Base-by-base conservation (phyloP, 768 basidiomycete species). In the Boletus vermiculosoides region DNA sequence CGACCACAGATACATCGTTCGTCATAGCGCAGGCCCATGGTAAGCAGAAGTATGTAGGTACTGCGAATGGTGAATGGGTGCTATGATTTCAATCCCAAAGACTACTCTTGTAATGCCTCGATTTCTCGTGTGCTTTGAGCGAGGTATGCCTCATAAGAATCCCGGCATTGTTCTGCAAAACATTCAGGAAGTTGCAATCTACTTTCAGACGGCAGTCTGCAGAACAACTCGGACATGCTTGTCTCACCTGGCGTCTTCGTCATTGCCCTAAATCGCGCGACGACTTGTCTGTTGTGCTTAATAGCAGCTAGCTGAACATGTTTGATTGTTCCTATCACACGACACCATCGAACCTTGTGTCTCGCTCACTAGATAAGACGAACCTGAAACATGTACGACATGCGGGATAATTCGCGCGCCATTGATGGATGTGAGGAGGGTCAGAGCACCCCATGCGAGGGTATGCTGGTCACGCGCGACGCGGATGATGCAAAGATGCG, bases 401-500 rank as follows among this genome's bases (percentile, higher is more conserved):
- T 90, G 80, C 0, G 93, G 92, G 25, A 94, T 80, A 53, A 83
- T 80, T 20, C 74, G 76, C 37, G 71, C 62, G 1, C 84, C 82
- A 8, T 87, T 83, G 40, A 94, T 79, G 4, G 74, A 65, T 0
- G 84, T 82, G 46, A 96, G 67, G 16, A 94, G 73, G 0, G 90
- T 90, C 20, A 92, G 65, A 0, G 85, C 89, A 0, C 83, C 92
- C 90, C 90, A 92, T 0, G 90, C 88, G 36, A 88, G 81, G 5
- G 80, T 81, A 66, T 92, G 85, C 56, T 90, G 89, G 50, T 92
- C 90, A 52, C 94, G 78, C 31, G 87, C 87, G 30, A 94, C 89
- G 42, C 93, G 88, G 42, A 95, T 82, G 66, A 96, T 94, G 63
- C 88, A 91, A 0, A 94, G 77, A 60, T 87, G 85, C 3, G 92